Evolutionary conservation across 208 protist species (phyloP), one percentile per base, ranked within the genome.

Genomic region (Angomonas ambiguus): DNA sequence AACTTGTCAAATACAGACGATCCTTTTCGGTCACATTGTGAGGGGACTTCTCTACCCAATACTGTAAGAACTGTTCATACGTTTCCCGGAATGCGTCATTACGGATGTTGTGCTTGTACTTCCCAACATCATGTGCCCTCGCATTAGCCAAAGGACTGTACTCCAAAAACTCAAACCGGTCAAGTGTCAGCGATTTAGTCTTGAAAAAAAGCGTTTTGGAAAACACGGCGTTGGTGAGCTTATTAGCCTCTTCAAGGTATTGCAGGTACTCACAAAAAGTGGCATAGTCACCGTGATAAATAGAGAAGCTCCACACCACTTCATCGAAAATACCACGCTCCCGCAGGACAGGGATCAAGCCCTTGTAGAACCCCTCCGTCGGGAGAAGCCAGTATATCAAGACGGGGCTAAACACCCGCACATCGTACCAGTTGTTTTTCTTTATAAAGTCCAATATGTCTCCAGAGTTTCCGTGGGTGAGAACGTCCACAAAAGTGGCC

Each of bases 61-160:
- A 65, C 13, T 45, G 38, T 28, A 65, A 45, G 41, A 65, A 65
- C 11, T 8, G 18, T 22, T 38, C 6, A 45, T 65, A 65, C 5
- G 61, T 55, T 28, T 65, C 42, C 10, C n/a, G 38, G 61, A 65
- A 65, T 45, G 49, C 35, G 22, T 2, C 28, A 33, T 57, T 69
- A 25, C 51, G 64, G 33, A 67, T 67, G 63, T 67, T 67, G 63
- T 67, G 63, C 63, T 60, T 58, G 63, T 60, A 56, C 31, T 35
- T 30, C 11, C 63, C 63, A 4, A 69, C 20, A 20, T 69, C 64
- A 55, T 69, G 64, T 38, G 53, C 53, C 35, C 64, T 51, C 31
- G 64, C 51, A 31, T 24, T 41, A 13, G 55, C 64, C 51, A 69
- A 53, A 13, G 64, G 64, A 55, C 33, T 69, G 64, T 61, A 69